Percentiles rank a stretch among this genome's conserved stretches.
Evolutionary conservation across 495 filamentous ascomycete species (phyloP).

Genomic region (Amorphotheca resinae): DNA sequence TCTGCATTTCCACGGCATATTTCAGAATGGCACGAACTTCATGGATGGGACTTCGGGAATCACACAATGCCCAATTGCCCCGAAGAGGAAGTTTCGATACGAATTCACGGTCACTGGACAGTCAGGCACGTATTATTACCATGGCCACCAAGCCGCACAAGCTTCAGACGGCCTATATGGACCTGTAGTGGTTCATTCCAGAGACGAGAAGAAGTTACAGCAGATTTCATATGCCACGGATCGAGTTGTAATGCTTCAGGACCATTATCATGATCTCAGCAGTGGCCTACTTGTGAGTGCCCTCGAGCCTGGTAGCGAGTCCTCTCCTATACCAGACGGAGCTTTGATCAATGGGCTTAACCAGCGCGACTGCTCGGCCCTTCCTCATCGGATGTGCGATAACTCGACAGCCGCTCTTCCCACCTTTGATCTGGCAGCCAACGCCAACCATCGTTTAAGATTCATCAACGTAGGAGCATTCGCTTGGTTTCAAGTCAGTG

Average conservation of each 20-base stretch:
- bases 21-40: conserved; percentile 45
- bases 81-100: conserved; percentile 35
- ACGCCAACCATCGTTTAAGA: conserved; percentile 52
- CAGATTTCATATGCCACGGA: conserved; percentile 35
- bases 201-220: conserved; percentile 28
- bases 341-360: conserved; percentile 55
- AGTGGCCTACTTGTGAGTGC: conserved; percentile 34
- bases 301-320: conserved; percentile 38
- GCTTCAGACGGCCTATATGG: conserved; percentile 42
- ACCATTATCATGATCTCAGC: conserved; percentile 45
- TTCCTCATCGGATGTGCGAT: conserved; percentile 35
- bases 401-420: conserved; percentile 30
- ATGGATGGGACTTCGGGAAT: conserved; percentile 53
- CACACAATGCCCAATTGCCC: conserved; percentile 58
- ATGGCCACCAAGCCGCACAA: conserved; percentile 30
- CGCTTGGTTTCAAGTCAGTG: conserved; percentile 40
- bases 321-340: conserved; percentile 47
- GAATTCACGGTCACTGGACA: conserved; percentile 30
- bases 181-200: conserved; percentile 36
- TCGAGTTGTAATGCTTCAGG: conserved; percentile 41
- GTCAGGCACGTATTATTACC: conserved; percentile 36
- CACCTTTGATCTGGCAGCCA: conserved; percentile 30
- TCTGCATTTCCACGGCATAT: conserved; percentile 57
- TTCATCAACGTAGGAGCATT: conserved; percentile 55
- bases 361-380: conserved; percentile 32